Evolutionary conservation across 1,139 yeast genomes (phyloP).

Genomic region (Geotrichum macrosporum): DNA sequence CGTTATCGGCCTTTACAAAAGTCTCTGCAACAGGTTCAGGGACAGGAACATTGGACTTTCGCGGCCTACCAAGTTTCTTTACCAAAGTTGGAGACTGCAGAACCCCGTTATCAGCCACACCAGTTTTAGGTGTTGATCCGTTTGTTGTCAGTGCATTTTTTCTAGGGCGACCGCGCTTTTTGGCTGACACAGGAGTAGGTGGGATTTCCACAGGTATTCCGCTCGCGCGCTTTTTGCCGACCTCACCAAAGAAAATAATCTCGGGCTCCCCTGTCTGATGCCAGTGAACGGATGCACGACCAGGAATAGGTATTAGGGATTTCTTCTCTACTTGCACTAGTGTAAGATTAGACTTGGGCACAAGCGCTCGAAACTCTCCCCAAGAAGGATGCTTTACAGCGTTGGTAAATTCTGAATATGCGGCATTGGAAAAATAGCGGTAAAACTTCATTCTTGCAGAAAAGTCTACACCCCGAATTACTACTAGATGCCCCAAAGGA

Average conservation of each 20-base stretch:
- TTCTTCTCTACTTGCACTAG: slow-evolving; percentile 28
- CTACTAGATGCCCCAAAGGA: slow-evolving; percentile 38
- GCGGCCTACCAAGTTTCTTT: neutral
- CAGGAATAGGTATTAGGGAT: slow-evolving; percentile 27
- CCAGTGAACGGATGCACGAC: slow-evolving; percentile 26
- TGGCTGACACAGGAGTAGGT: slow-evolving; percentile 16
- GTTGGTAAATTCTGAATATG: slow-evolving; percentile 37
- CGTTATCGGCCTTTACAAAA: neutral
- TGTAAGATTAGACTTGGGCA: slow-evolving; percentile 2
- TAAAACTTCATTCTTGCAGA: slow-evolving; percentile 71
- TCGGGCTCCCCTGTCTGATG: slow-evolving; percentile 24
- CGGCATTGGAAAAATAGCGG: slow-evolving; percentile 54
- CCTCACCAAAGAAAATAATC: slow-evolving; percentile 26
- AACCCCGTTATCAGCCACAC: neutral
- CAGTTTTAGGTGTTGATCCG: neutral
- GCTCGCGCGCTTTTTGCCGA: slow-evolving; percentile 7
- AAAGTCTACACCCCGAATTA: slow-evolving; percentile 65
- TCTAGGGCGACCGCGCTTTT: slow-evolving; percentile 35
- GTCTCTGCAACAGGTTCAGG: neutral
- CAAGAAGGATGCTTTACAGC: slow-evolving; percentile 31
- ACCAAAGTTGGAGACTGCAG: neutral
- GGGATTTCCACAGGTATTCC: neutral
- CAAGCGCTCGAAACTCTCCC: slow-evolving; percentile 31
- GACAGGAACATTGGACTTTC: neutral
- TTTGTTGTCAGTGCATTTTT: slow-evolving; percentile 21